phyloP scores from a whole-genome alignment of 2,329 filamentous ascomycete species.

The Ophiocordyceps robertsii region DNA sequence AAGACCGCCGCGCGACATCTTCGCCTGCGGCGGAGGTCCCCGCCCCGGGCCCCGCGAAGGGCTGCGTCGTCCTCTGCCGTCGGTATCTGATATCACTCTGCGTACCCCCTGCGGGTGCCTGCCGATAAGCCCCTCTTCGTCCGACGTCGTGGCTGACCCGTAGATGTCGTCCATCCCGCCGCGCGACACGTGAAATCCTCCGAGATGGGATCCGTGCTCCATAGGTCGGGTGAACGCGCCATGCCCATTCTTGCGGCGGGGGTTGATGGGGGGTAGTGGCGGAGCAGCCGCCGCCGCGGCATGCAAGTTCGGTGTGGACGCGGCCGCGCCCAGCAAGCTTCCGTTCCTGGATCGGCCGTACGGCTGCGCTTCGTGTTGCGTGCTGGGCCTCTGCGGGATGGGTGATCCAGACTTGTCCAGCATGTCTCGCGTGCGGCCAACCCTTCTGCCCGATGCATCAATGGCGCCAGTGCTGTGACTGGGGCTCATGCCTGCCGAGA shows the following conservation, averaged over 20 bases:
- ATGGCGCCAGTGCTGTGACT: conserved; percentile 1
- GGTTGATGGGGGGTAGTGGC: conserved; percentile 46
- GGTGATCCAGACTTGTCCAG: conserved; percentile 35
- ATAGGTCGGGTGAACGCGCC: conserved; percentile 20
- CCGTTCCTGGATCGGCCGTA: conserved; percentile 20
- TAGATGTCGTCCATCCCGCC: not conserved
- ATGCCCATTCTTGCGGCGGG: conserved; percentile 34
- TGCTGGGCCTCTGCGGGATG: conserved; percentile 29
- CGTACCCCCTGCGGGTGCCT: conserved; percentile 26
- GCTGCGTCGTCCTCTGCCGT: conserved; percentile 15
- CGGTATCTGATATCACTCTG: conserved; percentile 28
- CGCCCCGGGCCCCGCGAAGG: conserved; percentile 12
- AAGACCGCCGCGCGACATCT: conserved; percentile 16
- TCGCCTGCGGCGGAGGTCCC: conserved; percentile 13
- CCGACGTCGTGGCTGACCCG: conserved; percentile 12
- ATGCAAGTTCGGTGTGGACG: conserved; percentile 24
- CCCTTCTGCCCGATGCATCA: conserved; percentile 17
- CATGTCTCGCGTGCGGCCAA: conserved; percentile 32
- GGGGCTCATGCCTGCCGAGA: conserved; percentile 1
- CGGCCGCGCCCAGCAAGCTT: conserved; percentile 17
- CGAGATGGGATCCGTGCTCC: conserved; percentile 15
- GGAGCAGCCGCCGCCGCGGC: conserved; percentile 25
- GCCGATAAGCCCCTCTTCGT: conserved; percentile 22
- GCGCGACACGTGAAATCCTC: not conserved
- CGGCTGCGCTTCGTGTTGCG: conserved; percentile 17